Evolutionary conservation across 2,329 filamentous ascomycete genomes (phyloP).

Genomic region (Trichophyton simii): DNA sequence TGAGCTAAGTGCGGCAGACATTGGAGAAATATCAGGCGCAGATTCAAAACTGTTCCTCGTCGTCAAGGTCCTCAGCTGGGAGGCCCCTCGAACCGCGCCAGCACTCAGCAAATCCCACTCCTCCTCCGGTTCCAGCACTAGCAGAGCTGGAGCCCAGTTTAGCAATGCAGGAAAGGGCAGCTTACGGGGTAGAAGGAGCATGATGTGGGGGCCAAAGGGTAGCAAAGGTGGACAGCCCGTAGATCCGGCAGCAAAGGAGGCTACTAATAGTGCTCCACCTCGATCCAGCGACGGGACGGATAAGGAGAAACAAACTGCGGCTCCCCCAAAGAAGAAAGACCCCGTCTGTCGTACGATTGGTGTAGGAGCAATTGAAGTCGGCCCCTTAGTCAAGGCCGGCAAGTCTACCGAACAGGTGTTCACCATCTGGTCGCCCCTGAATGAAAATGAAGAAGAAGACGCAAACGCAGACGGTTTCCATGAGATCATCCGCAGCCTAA

Average conservation of each 20-base stretch:
- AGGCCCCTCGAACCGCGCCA: slow-evolving; percentile 27
- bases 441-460: slow-evolving; percentile 44
- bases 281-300: slow-evolving; percentile 21
- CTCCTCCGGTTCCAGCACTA: slow-evolving; percentile 24
- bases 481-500: slow-evolving; percentile 57
- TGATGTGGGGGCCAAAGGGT: slow-evolving; percentile 33
- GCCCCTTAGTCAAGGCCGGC: slow-evolving; percentile 56
- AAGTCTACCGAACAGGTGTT: slow-evolving; percentile 65
- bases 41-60: slow-evolving; percentile 71
- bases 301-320: slow-evolving; percentile 19
- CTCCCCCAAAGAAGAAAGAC: slow-evolving; percentile 22
- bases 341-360: slow-evolving; percentile 56
- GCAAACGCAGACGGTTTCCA: slow-evolving; percentile 57
- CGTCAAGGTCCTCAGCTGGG: slow-evolving; percentile 59
- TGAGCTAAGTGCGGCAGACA: slow-evolving; percentile 66
- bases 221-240: slow-evolving; percentile 19
- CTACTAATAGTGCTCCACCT: slow-evolving; percentile 17
- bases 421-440: slow-evolving; percentile 59
- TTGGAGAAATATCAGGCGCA: slow-evolving; percentile 47
- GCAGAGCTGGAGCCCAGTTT: slow-evolving; percentile 18
- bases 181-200: slow-evolving; percentile 31
- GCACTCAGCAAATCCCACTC: slow-evolving; percentile 19
- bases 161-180: slow-evolving; percentile 26
- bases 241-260: slow-evolving; percentile 22
- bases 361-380: slow-evolving; percentile 64